Percentiles rank a stretch among this genome's conserved stretches.
phyloP scores from a whole-genome alignment of 371 early-diverging fungal species.

The Saksenaea vasiformis region DNA sequence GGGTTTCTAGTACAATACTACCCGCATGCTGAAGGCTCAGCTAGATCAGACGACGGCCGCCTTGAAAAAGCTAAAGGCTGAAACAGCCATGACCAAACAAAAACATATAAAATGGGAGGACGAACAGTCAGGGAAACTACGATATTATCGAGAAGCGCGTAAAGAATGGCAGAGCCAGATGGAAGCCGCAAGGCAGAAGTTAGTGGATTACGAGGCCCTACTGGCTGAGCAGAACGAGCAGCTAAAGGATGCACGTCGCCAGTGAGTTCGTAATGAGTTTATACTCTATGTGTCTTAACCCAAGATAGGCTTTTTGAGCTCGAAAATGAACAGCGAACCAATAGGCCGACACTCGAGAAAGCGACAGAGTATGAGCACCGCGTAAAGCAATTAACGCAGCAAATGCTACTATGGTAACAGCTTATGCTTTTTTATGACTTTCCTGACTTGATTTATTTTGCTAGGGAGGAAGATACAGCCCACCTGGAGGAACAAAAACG shows the following conservation, averaged over 20 bases:
- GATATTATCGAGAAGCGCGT: conserved; percentile 59
- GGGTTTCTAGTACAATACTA: conserved; percentile 51
- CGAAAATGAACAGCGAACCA: conserved; percentile 50
- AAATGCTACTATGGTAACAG: conserved; percentile 59
- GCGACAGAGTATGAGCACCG: conserved; percentile 58
- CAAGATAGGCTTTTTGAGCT: conserved; percentile 51
- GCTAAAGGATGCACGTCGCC: conserved; percentile 32
- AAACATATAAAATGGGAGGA: conserved; percentile 70
- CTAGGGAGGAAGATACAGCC: conserved; percentile 38
- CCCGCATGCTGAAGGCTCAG: conserved; percentile 56
- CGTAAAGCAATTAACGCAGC: conserved; percentile 59
- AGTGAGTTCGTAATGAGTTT: conserved; percentile 13
- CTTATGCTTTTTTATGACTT: too few relatives aligned
- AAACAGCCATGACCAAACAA: conserved; percentile 56
- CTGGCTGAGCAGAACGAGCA: conserved; percentile 29
- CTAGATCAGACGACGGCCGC: conserved; percentile 53
- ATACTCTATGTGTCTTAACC: neutral
- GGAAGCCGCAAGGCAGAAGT: conserved; percentile 45
- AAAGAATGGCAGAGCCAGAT: conserved; percentile 57
- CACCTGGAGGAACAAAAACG: conserved; percentile 47
- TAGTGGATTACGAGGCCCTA: conserved; percentile 43
- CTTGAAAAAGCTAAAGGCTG: conserved; percentile 54
- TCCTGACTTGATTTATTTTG: too few relatives aligned
- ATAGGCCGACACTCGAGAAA: conserved; percentile 51
- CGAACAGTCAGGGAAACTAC: conserved; percentile 57